Percentiles rank a stretch among this genome's conserved stretches.
phyloP scores from a whole-genome alignment of 345 rosid genomes.

The Erodium maritimum region DNA sequence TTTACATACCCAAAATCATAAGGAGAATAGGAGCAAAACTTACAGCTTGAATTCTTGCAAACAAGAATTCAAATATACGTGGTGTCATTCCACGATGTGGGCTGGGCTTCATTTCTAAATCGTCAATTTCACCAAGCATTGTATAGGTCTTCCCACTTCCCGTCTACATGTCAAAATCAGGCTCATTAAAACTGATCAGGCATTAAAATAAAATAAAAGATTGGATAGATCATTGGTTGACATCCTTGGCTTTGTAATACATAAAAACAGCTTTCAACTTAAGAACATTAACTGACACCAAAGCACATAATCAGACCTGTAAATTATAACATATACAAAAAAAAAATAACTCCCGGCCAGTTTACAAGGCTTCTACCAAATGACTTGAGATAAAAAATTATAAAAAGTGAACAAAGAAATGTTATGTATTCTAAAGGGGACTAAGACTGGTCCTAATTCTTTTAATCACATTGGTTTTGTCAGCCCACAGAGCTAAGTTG shows the following conservation, averaged over 20 bases:
- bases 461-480: not conserved
- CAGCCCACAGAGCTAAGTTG: not conserved
- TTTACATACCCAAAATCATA: not conserved
- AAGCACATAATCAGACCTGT: not conserved
- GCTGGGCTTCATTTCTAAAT: slow-evolving; percentile 73
- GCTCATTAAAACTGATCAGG: not conserved
- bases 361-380: too few species aligned
- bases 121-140: slow-evolving; percentile 81
- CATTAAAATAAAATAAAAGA: not conserved
- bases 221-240: not conserved
- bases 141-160: slow-evolving; percentile 99
- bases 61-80: slow-evolving; percentile 88
- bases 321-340: too few species aligned
- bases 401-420: too few species aligned
- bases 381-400: too few species aligned
- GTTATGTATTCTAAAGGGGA: not conserved
- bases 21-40: slow-evolving; percentile 11
- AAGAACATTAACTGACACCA: not conserved
- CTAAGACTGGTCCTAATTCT: not conserved
- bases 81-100: slow-evolving; percentile 87
- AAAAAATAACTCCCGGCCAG: too few species aligned
- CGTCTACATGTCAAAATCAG: slow-evolving; percentile 42
- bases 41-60: slow-evolving; percentile 96
- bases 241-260: not conserved
- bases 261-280: not conserved